Evolutionary conservation across 2,329 filamentous ascomycete genomes (phyloP), one percentile per base, ranked within the genome.

Genomic region (Xylaria sp.): DNA sequence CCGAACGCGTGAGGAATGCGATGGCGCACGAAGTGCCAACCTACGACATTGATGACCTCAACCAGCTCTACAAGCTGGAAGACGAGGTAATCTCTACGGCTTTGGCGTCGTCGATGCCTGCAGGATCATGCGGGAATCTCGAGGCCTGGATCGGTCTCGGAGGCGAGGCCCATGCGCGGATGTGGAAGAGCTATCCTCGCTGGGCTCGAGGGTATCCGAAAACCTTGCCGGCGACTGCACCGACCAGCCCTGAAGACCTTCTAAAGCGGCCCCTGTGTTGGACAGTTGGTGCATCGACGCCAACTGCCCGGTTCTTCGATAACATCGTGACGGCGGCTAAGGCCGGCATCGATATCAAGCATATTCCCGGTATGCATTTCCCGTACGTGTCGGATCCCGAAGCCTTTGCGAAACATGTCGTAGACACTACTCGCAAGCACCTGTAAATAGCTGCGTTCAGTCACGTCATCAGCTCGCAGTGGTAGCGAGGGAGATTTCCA

Each of bases 131-230:
- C 33, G 70, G 70, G 2, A 38, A 71, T 23, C 4, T 36, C 10
- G 56, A 68, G 59, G 65, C 70, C 28, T 71, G 70, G 70, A n/a
- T 23, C 28, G 59, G 46, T 15, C 59, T 71, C 9, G 70, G 70
- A 6, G 68, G 33, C 0, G 67, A 68, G 6, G 51, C 33, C 23
- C 70, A 68, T 28, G 67, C 70, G 2, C 58, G 70, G 10, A 23
- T 71, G 54, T 66, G 67, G 70, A 68, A 66, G 59, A 71, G 70
- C 51, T 71, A 71, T 46, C 62, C 70, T 20, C 53, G 58, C 53
- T 71, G 67, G 67, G 70, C 62, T 11, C 70, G 56, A n/a, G 70
- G 70, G 9, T 70, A 71, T 59, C 70, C 67, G n/a, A 62, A 13
- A 26, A 64, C 58, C 2, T 5, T 71, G 17, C 70, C 70, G 23